Base-by-base conservation (phyloP, 352 stramenopile species). In the Phytopythium helicoides region DNA sequence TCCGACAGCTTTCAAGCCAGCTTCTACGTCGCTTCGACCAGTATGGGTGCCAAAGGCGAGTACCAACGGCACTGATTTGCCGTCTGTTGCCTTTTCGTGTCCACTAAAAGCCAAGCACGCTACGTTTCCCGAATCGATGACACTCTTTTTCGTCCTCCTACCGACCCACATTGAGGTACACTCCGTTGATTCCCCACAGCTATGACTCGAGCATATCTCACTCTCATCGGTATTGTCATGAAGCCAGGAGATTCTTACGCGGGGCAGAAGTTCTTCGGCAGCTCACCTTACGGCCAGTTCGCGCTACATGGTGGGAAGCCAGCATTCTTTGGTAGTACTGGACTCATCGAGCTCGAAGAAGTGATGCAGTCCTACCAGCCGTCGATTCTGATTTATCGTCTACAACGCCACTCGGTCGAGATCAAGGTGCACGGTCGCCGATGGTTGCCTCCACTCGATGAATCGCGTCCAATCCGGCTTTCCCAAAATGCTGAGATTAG, bases 221-320 rank as follows among this genome's bases (percentile, higher is more conserved):
- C 31, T 3, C n/a, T n/a, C n/a, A n/a, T n/a, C n/a, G 14, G 45
- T 11, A 7, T 51, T 28, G 38, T 19, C 38, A 15, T 26, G 11
- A 33, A 81, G 71, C 10, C 25, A 39, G 61, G 61, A 2, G 69
- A 80, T 19, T 65, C 65, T 9, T 85, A 69, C 54, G 58, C 46
- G 10, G 63, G 52, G 0, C 75, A 89, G 53, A 89, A 87, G 52
- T 86, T 89, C 58, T 89, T 89, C 34, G 78, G 78, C 1, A 86
- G 82, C 62, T 67, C 73, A 3, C 78, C 77, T 25, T 84, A 89
- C 49, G 78, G 75, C 3, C 78, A 89, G 36, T 89, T 89, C 46
- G 54, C 79, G 39, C 62, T 89, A 22, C 73, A 81, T 39, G 71
- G 62, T 11, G 75, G 71, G n/a, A 83, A 76, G 25, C 75, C 78